Conservation (phyloP, 2,329 filamentous ascomycete genomes). For the Colletotrichum kahawae region DNA sequence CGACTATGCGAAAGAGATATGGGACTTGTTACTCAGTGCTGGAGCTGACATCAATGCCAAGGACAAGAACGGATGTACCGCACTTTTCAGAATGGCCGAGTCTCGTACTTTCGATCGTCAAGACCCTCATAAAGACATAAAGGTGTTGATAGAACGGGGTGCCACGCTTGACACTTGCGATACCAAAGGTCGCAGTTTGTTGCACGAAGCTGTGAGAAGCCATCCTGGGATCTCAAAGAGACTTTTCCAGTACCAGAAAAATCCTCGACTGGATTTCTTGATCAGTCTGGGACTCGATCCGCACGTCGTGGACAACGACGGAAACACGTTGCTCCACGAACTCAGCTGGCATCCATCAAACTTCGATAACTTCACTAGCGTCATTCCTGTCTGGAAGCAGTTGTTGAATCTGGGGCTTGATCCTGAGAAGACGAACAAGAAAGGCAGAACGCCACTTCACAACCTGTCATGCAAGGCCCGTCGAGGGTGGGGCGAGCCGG, state of each 20-base stretch:
- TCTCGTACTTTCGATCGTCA: not conserved
- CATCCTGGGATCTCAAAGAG: not conserved
- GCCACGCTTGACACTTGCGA: constrained; percentile 18
- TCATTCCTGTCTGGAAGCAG: constrained; percentile 10
- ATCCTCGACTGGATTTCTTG: constrained; percentile 5
- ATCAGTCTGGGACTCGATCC: constrained; percentile 9
- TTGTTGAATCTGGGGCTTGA: constrained; percentile 21
- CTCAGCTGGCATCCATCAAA: not conserved
- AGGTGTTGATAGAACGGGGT: constrained; percentile 18
- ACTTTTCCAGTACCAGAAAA: not conserved
- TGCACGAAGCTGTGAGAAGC: constrained; percentile 20
- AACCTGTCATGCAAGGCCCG: constrained; percentile 15
- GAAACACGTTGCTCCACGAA: constrained; percentile 29
- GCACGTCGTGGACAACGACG: constrained; percentile 21
- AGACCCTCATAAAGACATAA: not conserved
- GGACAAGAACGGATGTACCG: constrained; percentile 20
- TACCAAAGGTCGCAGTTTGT: constrained; percentile 17
- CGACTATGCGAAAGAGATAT: not conserved
- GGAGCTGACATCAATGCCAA: constrained; percentile 27
- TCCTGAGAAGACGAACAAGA: constrained; percentile 21
- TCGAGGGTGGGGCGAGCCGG: not conserved
- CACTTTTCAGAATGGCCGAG: constrained; percentile 18
- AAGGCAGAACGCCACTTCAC: constrained; percentile 28
- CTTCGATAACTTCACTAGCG: not conserved
- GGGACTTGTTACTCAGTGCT: constrained; percentile 19